Base-by-base conservation (phyloP, 2,329 filamentous ascomycete genomes). In the Beauveria medogensis region DNA sequence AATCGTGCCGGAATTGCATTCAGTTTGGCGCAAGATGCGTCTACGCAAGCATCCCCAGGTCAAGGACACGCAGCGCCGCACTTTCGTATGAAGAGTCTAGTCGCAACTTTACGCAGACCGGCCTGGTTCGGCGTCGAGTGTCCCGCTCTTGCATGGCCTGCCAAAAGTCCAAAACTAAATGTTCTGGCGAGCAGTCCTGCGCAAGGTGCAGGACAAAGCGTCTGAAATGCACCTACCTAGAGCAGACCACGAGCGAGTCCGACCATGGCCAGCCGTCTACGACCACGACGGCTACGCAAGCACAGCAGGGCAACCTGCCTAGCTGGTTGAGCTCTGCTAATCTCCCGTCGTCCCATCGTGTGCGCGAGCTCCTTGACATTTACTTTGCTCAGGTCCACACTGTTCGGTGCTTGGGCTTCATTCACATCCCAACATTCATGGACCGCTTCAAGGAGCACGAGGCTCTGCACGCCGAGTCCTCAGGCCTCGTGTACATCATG, bases 351-450 rank as follows among this genome's bases (percentile, higher is more conserved):
- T 41, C 48, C 12, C 50, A 60, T 40, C 58, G 50, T 22, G 41
- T 60, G 50, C 50, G 58, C 24, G 48, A 46, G n/a, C 57, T 60
- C 12, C 30, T 60, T n/a, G 57, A 60, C 57, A 46, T 60, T 8
- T 60, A 60, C 57, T 60, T 60, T n/a, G 43, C 48, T 18, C 40
- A 44, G 18, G 40, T 60, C 5, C 56, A 59, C 37, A 59, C 47
- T 16, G 56, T 59, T 14, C 56, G 56, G 34, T 59, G 56, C 37
- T 30, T 59, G 30, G 56, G 56, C 4, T 59, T 59, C 34, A 20
- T 59, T 10, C 56, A 59, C 18, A 28, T 59, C 9, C 56, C 56
- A 16, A 59, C 56, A 22, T 59, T 59, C 41, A 59, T 59, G 56
- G 56, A 52, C 8, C 44, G 34, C 20, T 53, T 59, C n/a, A 47